Evolutionary conservation across 768 basidiomycete genomes (phyloP).

Genomic region (Strobilomyces confusus): DNA sequence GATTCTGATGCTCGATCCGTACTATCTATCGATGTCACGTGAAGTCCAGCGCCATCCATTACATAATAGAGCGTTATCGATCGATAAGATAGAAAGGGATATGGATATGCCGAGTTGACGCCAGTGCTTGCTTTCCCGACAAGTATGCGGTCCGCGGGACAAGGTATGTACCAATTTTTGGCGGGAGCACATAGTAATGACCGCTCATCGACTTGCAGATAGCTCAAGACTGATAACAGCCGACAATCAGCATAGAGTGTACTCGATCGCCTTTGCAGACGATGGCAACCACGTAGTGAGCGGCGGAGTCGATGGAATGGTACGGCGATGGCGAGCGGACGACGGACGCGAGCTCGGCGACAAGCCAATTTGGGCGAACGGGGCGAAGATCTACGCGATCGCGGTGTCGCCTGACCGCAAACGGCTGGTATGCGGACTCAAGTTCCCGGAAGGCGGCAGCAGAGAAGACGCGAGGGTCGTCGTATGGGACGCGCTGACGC

Average conservation of each 20-base stretch:
- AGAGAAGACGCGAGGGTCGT: background rate
- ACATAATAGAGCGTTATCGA: too few species aligned
- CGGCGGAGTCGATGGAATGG: background rate
- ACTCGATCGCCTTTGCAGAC: background rate
- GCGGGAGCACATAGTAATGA: background rate
- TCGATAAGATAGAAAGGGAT: too few species aligned
- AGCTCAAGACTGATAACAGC: background rate
- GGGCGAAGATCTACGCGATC: background rate
- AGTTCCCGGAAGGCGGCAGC: background rate
- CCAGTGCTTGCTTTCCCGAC: too few species aligned
- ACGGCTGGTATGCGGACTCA: slow-evolving; percentile 1
- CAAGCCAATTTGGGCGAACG: background rate
- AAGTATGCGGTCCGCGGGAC: background rate
- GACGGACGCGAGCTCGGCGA: background rate
- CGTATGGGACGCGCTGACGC: background rate
- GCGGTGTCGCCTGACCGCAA: background rate
- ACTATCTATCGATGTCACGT: too few species aligned
- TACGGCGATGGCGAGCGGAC: background rate
- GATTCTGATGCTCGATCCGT: too few species aligned
- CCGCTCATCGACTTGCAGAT: background rate
- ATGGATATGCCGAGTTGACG: too few species aligned
- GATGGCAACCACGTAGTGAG: background rate
- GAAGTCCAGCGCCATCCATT: too few species aligned
- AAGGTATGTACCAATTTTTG: background rate
- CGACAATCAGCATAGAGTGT: background rate